Base-by-base conservation (phyloP, 179 eudicot genomes). In the Gypsophila paniculata region DNA sequence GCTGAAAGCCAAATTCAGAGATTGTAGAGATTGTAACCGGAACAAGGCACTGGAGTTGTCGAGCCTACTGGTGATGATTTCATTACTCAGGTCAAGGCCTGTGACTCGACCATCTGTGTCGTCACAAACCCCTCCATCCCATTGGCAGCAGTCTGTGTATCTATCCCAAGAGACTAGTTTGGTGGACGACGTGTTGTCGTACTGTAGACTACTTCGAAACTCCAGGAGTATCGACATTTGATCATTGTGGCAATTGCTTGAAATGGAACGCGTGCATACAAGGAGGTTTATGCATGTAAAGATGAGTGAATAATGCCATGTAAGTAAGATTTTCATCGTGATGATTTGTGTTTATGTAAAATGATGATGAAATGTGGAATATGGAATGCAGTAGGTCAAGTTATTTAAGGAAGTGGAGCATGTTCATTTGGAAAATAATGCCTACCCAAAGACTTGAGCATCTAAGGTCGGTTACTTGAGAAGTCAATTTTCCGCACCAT, bases 101-200 rank as follows among this genome's bases (percentile, higher is more conserved):
- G 58, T 64, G 70, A 73, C 70, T 73, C 18, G 63, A 23, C 54
- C 70, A 22, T 15, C 53, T 9, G 64, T 64, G 48, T 4, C 3
- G 25, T 73, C 14, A 22, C 76, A 73, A 6, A 10, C 29, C 0
- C 53, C 70, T 0, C 76, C 76, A 2, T 21, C 42, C 76, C 76
- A 73, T 21, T 21, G 42, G 38, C 70, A 73, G 26, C 76, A 89
- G 51, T 86, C 78, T 29, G 70, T 64, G 4, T 88, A 82, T 0
- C 22, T 23, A 32, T 82, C 60, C 72, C 72, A 72, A 49, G 64
- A 78, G 71, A 8, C 81, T 80, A 73, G 73, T 79, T 48, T 84
- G 72, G 6, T 18, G 38, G 44, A 86, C 42, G 6, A 0, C 10
- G 34, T 8, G 63, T 15, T 23, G 63, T 73, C 26, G 54, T 64